These are phyloP conservation scores for Boletellus ananas DNA, from an alignment of 768 basidiomycete genomes.

Conservation along the genomic window DNA sequence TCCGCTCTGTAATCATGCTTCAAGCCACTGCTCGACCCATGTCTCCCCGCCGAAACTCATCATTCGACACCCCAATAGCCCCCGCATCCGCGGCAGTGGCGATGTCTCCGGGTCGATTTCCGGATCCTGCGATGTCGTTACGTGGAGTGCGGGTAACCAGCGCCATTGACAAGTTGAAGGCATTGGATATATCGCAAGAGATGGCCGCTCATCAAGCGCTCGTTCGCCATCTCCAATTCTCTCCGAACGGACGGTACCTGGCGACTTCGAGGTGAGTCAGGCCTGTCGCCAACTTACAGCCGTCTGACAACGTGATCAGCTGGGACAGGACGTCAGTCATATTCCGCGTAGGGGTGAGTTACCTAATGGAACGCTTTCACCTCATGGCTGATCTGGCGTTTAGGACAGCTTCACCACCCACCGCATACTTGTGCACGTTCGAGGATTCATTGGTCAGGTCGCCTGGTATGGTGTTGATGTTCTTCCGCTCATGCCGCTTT, in stretches of 20 bases:
- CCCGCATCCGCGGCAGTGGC: conserved; percentile 17
- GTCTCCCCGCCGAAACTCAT: conserved; percentile 31
- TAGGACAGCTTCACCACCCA: conserved; percentile 44
- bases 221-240: conserved; percentile 53
- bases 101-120: conserved; percentile 31
- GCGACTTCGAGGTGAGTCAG: conserved; percentile 47
- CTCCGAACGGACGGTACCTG: conserved; percentile 49
- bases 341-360: conserved; percentile 44
- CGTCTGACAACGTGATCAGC: conserved; percentile 24
- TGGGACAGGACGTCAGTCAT: conserved; percentile 52
- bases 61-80: conserved; percentile 25
- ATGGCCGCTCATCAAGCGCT: conserved; percentile 46
- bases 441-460: conserved; percentile 52
- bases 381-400: conserved; percentile 13
- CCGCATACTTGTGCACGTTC: conserved; percentile 47
- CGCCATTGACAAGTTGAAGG: conserved; percentile 41
- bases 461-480: conserved; percentile 37
- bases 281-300: neutral
- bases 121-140: conserved; percentile 34
- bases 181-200: conserved; percentile 39
- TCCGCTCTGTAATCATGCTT: conserved; percentile 46
- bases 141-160: conserved; percentile 38
- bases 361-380: conserved; percentile 2
- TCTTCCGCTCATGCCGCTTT: neutral
- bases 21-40: conserved; percentile 31